These are phyloP conservation scores for Magnusiomyces magnusii DNA, from an alignment of 1,139 yeast species.

Conservation along the genomic window DNA sequence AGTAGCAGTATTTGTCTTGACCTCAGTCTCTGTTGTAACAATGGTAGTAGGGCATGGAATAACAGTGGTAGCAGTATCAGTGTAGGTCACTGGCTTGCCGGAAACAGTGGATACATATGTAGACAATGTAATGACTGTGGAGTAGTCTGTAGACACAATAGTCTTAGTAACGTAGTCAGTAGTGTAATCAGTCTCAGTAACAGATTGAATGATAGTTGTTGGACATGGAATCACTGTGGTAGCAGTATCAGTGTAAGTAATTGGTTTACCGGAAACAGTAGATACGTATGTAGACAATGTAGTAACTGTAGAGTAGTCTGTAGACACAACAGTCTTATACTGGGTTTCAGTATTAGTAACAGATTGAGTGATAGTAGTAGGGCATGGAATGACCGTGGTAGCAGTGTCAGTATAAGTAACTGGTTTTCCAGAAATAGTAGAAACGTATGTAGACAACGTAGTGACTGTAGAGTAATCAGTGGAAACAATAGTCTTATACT, in stretches of 20 bases:
- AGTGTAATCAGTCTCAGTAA: neutral
- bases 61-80: neutral
- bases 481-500: conserved; percentile 3
- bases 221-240: neutral
- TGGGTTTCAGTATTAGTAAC: neutral
- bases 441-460: neutral
- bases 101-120: neutral
- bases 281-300: neutral
- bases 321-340: neutral
- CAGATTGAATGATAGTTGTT: neutral
- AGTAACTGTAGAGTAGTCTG: neutral
- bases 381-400: no score
- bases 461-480: conserved; percentile 2
- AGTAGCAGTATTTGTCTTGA: neutral
- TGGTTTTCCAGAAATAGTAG: conserved; percentile 1
- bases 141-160: neutral
- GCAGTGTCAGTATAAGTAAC: neutral
- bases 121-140: neutral
- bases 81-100: conserved; percentile 2
- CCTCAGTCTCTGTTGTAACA: neutral
- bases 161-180: neutral
- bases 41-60: conserved; percentile 1
- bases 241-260: neutral
- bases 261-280: neutral
- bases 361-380: neutral